Percentiles rank a stretch among this genome's conserved stretches.
phyloP scores from a whole-genome alignment of 2,329 filamentous ascomycete species.

The Botrytis sinoallii region DNA sequence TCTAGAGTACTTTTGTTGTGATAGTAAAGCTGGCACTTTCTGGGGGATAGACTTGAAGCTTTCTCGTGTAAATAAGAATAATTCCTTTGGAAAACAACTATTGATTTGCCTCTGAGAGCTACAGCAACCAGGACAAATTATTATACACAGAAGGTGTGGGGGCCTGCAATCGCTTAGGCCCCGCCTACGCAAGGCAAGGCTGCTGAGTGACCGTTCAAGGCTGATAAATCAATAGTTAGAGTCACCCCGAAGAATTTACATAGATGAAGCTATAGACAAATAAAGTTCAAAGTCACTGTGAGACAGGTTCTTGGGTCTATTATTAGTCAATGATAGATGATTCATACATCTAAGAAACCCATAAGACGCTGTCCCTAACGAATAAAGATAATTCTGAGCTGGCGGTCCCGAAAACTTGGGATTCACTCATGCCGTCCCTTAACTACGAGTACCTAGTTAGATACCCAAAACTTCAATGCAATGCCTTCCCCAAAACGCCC shows the following conservation, averaged over 20 bases:
- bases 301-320: neutral
- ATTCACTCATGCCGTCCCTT: slow-evolving; percentile 1
- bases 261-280: neutral
- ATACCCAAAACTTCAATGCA: slow-evolving; percentile 5
- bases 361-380: neutral
- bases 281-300: neutral
- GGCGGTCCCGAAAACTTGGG: neutral
- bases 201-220: slow-evolving; percentile 14
- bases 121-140: slow-evolving; percentile 9
- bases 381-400: neutral
- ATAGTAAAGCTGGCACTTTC: neutral
- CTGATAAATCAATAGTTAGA: slow-evolving; percentile 12
- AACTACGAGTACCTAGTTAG: neutral
- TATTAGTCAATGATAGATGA: slow-evolving; percentile 3
- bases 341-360: neutral
- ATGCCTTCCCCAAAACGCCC: slow-evolving; percentile 16
- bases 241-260: neutral
- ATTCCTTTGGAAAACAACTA: neutral
- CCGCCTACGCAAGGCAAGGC: slow-evolving; percentile 15
- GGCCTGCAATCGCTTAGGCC: slow-evolving; percentile 6
- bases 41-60: neutral
- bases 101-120: neutral
- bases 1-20: neutral
- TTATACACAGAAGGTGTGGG: slow-evolving; percentile 10
- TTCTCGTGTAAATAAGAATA: neutral